Conservation (phyloP, 192 early-diverging fungal species). For the Rhizophagus prolifer region DNA sequence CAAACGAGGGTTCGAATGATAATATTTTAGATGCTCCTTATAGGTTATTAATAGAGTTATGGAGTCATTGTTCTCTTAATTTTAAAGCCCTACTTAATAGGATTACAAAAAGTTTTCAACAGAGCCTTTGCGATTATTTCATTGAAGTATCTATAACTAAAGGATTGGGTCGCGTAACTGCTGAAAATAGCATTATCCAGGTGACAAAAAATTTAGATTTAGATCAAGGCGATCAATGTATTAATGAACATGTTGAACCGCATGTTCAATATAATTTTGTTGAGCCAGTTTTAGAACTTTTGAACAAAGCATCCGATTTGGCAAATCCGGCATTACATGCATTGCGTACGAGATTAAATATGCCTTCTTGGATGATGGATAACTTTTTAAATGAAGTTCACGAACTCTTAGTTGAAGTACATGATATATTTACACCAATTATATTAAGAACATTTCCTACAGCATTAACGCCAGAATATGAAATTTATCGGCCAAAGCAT, state of each 20-base stretch:
- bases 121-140: slow-evolving; percentile 57
- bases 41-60: slow-evolving; percentile 49
- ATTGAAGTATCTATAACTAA: slow-evolving; percentile 48
- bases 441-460: slow-evolving; percentile 11
- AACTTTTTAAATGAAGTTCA: slow-evolving; percentile 49
- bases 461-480: slow-evolving; percentile 21
- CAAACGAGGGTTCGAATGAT: neutral
- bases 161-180: slow-evolving; percentile 36
- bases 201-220: slow-evolving; percentile 33
- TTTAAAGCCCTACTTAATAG: slow-evolving; percentile 38
- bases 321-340: slow-evolving; percentile 49
- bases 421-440: slow-evolving; percentile 43
- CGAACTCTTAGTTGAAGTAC: slow-evolving; percentile 44
- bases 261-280: slow-evolving; percentile 46
- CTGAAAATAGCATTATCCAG: slow-evolving; percentile 24
- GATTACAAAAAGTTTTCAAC: slow-evolving; percentile 47
- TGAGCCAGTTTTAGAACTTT: slow-evolving; percentile 44
- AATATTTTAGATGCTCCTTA: slow-evolving; percentile 27
- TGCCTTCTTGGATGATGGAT: slow-evolving; percentile 59
- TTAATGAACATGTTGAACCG: neutral
- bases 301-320: slow-evolving; percentile 48
- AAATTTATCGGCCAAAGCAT: slow-evolving; percentile 38
- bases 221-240: slow-evolving; percentile 22
- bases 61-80: slow-evolving; percentile 49
- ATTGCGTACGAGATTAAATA: slow-evolving; percentile 33